Evolutionary conservation across 352 stramenopile species (phyloP), one percentile per base, ranked within the genome.

Genomic region (Pythium catenulatum): DNA sequence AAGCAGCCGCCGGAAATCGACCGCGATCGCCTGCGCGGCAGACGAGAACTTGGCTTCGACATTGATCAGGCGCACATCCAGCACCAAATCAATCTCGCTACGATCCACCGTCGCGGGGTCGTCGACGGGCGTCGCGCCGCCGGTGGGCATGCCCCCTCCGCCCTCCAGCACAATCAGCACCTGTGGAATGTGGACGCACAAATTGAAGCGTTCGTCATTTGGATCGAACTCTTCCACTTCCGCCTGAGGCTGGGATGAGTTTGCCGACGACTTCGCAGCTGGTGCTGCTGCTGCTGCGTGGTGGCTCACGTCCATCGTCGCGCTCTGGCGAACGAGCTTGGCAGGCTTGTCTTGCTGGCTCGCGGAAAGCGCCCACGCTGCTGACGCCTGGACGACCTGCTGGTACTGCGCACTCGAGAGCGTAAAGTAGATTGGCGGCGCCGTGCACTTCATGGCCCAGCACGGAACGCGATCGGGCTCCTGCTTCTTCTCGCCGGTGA

Each of bases 401-500:
- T 93, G 89, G 34, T 96, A 96, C 76, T 97, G 94, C 1, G 90
- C 83, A 65, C 90, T 96, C 0, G 92, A 96, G 23, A 97, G 84
- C 1, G 92, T 94, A 65, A 97, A 96, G 59, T 94, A 95, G 36
- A 97, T 95, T 0, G 94, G 94, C n/a, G 94, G 94, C 23, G 91
- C 91, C 7, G 88, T 96, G 61, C 94, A 96, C 34, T 94, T 93
- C 85, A 95, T 93, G 34, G 84, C 50, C 94, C 93, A 97, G 36
- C 93, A 94, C 7, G 93, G 88, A 13, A 90, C 73, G 3, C 89
- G 77, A n/a, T 92, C 85, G 2, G 81, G 63, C 48, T 93, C 83
- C 0, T 89, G 52, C 11, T 94, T 82, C 48, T 97, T 96, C 69
- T 93, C 86, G 15, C 94, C 93, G 30, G 87, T 87, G 87, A 97